These are phyloP conservation scores for Rhodomyrtus psidioides DNA, from an alignment of 441 rosid species.

Conservation along the genomic window DNA sequence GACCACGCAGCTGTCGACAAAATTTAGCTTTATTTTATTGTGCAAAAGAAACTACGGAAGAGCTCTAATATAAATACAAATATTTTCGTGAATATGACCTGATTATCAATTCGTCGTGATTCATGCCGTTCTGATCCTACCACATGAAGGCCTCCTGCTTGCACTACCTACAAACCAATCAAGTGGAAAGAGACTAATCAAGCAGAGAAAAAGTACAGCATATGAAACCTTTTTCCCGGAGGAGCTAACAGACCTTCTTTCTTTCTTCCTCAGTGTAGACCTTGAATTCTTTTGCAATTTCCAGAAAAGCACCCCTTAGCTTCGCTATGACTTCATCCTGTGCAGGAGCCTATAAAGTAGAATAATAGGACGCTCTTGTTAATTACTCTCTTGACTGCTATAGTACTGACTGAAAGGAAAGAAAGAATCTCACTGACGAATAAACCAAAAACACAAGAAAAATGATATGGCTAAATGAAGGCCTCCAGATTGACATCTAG, in stretches of 20 bases:
- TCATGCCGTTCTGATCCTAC: constrained; percentile 95
- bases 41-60: background rate
- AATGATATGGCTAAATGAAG: background rate
- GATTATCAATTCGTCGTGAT: constrained; percentile 91
- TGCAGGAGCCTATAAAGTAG: constrained; percentile 67
- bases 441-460: background rate
- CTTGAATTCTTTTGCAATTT: constrained; percentile 71
- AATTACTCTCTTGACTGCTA: background rate
- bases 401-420: background rate
- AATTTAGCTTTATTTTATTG: constrained; percentile 1
- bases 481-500: background rate
- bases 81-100: constrained; percentile 32
- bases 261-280: constrained; percentile 82
- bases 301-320: constrained; percentile 68
- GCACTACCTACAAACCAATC: constrained; percentile 56
- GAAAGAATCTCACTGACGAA: background rate
- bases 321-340: constrained; percentile 86
- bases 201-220: background rate
- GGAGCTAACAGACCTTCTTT: constrained; percentile 43
- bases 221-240: background rate
- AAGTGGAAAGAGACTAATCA: constrained; percentile 6
- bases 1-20: constrained; percentile 68
- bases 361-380: background rate
- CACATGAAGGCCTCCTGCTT: constrained; percentile 94
- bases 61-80: background rate